A percentile compares a stretch with the other conserved stretches of the same genome.
Evolutionary conservation across 441 rosid genomes (phyloP).

Genomic region (Jatropha podagrica): DNA sequence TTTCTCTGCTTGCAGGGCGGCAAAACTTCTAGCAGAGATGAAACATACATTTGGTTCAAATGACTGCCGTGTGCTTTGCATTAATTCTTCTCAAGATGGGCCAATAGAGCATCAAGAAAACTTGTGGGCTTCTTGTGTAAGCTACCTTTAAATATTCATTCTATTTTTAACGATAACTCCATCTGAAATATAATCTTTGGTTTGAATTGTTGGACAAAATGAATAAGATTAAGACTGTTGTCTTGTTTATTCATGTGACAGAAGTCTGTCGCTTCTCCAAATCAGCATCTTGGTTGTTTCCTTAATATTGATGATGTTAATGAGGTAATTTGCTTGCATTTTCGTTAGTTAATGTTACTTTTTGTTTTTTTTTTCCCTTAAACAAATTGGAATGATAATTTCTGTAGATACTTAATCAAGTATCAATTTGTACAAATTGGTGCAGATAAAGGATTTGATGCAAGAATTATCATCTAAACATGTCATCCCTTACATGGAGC

Average conservation of each 20-base stretch:
- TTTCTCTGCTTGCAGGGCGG: slow-evolving; percentile 56
- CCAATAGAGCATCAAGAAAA: slow-evolving; percentile 58
- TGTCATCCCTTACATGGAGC: slow-evolving; percentile 97
- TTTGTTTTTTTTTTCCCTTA: background rate
- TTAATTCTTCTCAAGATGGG: slow-evolving; percentile 89
- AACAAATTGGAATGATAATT: background rate
- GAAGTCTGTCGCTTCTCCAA: slow-evolving; percentile 57
- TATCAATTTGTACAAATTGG: slow-evolving; percentile 25
- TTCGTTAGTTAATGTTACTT: background rate
- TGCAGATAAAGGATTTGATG: slow-evolving; percentile 84
- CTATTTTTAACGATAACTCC: slow-evolving; percentile 17
- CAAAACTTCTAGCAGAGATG: slow-evolving; percentile 83
- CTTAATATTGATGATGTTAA: slow-evolving; percentile 74
- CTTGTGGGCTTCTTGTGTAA: slow-evolving; percentile 75
- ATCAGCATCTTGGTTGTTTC: slow-evolving; percentile 63
- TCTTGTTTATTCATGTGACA: slow-evolving; percentile 44
- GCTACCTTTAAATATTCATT: slow-evolving; percentile 35
- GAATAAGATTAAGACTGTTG: slow-evolving; percentile 26
- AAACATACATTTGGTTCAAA: slow-evolving; percentile 80
- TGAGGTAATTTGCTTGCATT: slow-evolving; percentile 51
- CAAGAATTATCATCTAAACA: slow-evolving; percentile 93
- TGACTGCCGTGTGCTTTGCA: slow-evolving; percentile 81
- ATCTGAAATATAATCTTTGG: slow-evolving; percentile 20
- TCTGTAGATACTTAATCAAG: background rate
- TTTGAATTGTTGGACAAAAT: slow-evolving; percentile 19